These are phyloP conservation scores for Durotheca rogersii DNA, from an alignment of 495 filamentous ascomycete species.

Conservation along the genomic window DNA sequence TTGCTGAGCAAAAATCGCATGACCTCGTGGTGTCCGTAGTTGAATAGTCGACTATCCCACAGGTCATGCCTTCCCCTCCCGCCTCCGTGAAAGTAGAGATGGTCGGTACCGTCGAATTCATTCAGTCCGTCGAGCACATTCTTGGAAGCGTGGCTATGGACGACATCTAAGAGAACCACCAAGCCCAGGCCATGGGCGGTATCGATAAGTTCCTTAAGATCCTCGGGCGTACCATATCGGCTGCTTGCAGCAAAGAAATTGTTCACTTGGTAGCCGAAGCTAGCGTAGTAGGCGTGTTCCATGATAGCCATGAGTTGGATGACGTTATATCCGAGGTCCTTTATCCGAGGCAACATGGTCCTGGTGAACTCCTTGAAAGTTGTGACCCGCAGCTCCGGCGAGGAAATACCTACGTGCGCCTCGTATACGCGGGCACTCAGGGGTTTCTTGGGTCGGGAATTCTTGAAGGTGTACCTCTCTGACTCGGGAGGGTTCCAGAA, in stretches of 20 bases:
- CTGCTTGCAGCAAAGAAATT: constrained; percentile 98
- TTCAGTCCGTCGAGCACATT: constrained; percentile 94
- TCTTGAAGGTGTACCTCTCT: constrained; percentile 78
- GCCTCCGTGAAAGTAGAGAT: constrained; percentile 92
- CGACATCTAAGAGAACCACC: constrained; percentile 90
- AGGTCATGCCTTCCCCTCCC: constrained; percentile 80
- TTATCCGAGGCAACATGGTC: constrained; percentile 87
- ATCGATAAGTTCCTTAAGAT: constrained; percentile 94
- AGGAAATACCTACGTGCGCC: constrained; percentile 96
- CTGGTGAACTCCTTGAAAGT: constrained; percentile 97
- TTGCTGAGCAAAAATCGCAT: constrained; percentile 92
- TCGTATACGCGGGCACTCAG: constrained; percentile 88
- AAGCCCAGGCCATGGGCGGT: constrained; percentile 90
- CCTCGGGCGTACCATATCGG: constrained; percentile 90
- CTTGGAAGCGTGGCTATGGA: constrained; percentile 97
- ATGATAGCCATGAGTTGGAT: constrained; percentile 99
- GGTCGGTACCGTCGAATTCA: constrained; percentile 90
- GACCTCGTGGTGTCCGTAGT: constrained; percentile 94
- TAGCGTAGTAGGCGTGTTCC: constrained; percentile 99
- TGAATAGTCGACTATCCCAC: constrained; percentile 96
- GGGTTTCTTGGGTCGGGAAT: constrained; percentile 80
- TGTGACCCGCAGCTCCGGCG: constrained; percentile 80
- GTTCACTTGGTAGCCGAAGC: constrained; percentile 97
- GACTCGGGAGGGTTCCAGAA: constrained; percentile 92
- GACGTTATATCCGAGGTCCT: constrained; percentile 89